Evolutionary conservation across 2,329 filamentous ascomycete genomes (phyloP).

Genomic region (Thelonectria rubi): DNA sequence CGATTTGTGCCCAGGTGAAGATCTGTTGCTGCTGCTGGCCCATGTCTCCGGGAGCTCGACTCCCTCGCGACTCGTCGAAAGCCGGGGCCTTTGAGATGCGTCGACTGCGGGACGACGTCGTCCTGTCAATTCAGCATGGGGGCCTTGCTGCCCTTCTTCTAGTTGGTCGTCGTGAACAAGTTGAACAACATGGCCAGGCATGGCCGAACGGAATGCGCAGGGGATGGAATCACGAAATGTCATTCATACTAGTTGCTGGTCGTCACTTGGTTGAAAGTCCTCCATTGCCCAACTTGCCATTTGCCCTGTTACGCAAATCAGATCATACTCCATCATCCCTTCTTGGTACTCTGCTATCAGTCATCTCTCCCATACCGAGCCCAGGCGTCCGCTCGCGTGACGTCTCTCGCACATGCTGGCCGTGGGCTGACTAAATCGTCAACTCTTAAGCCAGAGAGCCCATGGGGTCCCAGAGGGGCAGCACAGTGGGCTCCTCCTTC

Average conservation of each 20-base stretch:
- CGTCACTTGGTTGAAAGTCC: constrained; percentile 16
- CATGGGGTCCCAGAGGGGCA: constrained; percentile 85
- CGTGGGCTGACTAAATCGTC: neutral
- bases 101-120: neutral
- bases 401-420: no score
- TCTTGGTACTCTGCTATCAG: constrained; percentile 14
- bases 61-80: neutral
- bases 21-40: neutral
- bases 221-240: constrained; percentile 1
- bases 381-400: constrained; percentile 10
- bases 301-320: constrained; percentile 25
- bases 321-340: constrained; percentile 23
- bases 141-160: neutral
- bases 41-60: neutral
- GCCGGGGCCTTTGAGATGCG: neutral
- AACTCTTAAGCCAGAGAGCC: constrained; percentile 68
- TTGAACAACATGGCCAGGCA: constrained; percentile 10
- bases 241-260: constrained; percentile 25
- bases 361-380: constrained; percentile 4
- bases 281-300: neutral
- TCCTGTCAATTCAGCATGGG: neutral
- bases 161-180: constrained; percentile 5
- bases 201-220: neutral
- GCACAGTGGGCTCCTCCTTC: constrained; percentile 72
- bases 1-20: constrained; percentile 3